Conservation (phyloP, 257 asterid species). For the Scutellaria galericulata region DNA sequence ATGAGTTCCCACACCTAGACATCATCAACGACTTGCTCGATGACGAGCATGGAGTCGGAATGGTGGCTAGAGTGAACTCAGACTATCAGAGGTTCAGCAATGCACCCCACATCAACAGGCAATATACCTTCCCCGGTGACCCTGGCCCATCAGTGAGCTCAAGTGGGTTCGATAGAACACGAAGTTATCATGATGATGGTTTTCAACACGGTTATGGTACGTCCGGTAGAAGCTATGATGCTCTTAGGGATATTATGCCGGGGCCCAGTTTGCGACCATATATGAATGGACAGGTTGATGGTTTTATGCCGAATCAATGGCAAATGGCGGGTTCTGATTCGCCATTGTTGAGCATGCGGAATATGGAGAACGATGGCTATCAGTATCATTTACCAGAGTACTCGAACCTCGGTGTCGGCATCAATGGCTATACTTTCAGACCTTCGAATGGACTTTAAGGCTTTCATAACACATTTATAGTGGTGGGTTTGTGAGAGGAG, state of each 20-base stretch:
- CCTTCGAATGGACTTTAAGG: slow-evolving; percentile 75
- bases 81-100: slow-evolving; percentile 56
- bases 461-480: slow-evolving; percentile 10
- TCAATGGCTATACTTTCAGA: slow-evolving; percentile 68
- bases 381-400: slow-evolving; percentile 64
- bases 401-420: slow-evolving; percentile 50
- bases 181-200: slow-evolving; percentile 56
- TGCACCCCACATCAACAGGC: slow-evolving; percentile 60
- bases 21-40: slow-evolving; percentile 87
- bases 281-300: slow-evolving; percentile 61
- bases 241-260: slow-evolving; percentile 57
- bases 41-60: slow-evolving; percentile 69
- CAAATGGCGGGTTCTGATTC: slow-evolving; percentile 66
- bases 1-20: slow-evolving; percentile 67
- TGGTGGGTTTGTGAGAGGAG: slow-evolving; percentile 21
- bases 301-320: slow-evolving; percentile 66
- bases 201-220: slow-evolving; percentile 51
- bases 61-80: slow-evolving; percentile 36
- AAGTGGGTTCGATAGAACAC: slow-evolving; percentile 59
- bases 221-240: slow-evolving; percentile 48
- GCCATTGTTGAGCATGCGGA: slow-evolving; percentile 45
- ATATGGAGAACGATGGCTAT: slow-evolving; percentile 54
- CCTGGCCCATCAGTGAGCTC: slow-evolving; percentile 54
- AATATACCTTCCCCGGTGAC: slow-evolving; percentile 63
- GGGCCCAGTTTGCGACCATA: slow-evolving; percentile 48